Evolutionary conservation across 345 rosid species (phyloP), one percentile per base, ranked within the genome.

Genomic region (Angophora floribunda): DNA sequence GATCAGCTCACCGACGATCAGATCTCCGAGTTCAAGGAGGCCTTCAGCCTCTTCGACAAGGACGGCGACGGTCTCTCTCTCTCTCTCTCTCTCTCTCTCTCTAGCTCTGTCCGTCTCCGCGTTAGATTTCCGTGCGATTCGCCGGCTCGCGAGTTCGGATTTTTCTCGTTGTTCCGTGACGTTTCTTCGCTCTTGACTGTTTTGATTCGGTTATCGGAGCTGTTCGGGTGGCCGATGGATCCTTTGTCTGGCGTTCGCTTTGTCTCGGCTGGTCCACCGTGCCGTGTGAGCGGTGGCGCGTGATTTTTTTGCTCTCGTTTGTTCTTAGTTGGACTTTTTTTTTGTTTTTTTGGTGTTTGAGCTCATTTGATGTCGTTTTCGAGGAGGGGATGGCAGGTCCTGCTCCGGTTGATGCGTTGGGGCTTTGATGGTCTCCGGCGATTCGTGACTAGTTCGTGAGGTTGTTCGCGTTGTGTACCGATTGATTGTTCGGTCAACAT

Each of bases 1-100:
- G 93, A 91, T 78, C 92, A 91, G 70, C 92, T 91, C 85, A 88
- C 92, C 82, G 89, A 89, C 9, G 93, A 91, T 50, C 93, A 91
- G 93, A 91, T 91, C 92, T 86, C 90, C 53, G 92, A 91, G 90
- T 91, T 91, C 88, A 91, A 88, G 92, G 93, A 91, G 89, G 93
- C 93, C 50, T 91, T 91, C 88, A 90, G 91, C 90, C 93, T 91
- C 86, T 91, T 91, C 85, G 93, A 91, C 89, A 91, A 91, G 91
- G 93, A 91, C 51, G 92, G 92, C 67, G 93, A 91, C 89, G 93
- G 93, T 91, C 88, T 86, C 85, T 52, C 89, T 12, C 59, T 85
- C 80, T 53, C 87, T 44, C 16, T 21, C 24, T 59, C 41, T 65
- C 80, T 12, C 50, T 24, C 17, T 52, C 17, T 51, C n/a, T 21